A percentile compares a stretch with the other conserved stretches of the same genome.
These are phyloP conservation scores for Pythium oligandrum DNA, from an alignment of 352 stramenopile species.

Conservation along the genomic window DNA sequence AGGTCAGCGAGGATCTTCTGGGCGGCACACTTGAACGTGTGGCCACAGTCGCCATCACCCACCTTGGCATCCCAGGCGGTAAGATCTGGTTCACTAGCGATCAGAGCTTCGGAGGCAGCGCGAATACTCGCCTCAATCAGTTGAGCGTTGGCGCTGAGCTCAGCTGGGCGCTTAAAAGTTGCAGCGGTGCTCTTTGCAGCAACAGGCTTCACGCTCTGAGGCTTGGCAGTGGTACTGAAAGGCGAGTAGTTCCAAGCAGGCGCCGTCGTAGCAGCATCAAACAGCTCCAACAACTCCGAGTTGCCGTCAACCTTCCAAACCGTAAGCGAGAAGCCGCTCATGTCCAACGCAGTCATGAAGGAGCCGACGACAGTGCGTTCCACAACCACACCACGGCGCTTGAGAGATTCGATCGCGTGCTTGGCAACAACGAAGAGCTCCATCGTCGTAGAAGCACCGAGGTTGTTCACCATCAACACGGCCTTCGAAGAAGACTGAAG, in stretches of 20 bases:
- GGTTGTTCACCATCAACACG: conserved; percentile 95
- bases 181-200: conserved; percentile 18
- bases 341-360: conserved; percentile 98
- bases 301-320: conserved; percentile 79
- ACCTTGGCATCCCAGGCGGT: conserved; percentile 95
- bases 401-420: conserved; percentile 61
- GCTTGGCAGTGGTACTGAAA: conserved; percentile 16
- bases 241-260: conserved; percentile 63
- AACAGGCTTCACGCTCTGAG: conserved; percentile 12
- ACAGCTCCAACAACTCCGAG: conserved; percentile 37
- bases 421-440: conserved; percentile 94
- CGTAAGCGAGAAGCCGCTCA: conserved; percentile 93
- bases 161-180: conserved; percentile 30
- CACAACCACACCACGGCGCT: conserved; percentile 57
- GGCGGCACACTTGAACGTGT: conserved; percentile 93
- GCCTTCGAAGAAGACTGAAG: conserved; percentile 30
- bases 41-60: conserved; percentile 96
- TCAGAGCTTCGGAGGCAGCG: conserved; percentile 69
- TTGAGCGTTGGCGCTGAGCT: conserved; percentile 32
- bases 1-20: conserved; percentile 76
- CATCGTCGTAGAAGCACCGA: conserved; percentile 93
- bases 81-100: conserved; percentile 86
- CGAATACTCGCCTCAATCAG: conserved; percentile 58
- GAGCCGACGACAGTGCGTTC: conserved; percentile 89
- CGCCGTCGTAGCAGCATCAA: conserved; percentile 57